Evolutionary conservation across 73 alveolate species (phyloP).

Genomic region (Tetrahymena thermophila): DNA sequence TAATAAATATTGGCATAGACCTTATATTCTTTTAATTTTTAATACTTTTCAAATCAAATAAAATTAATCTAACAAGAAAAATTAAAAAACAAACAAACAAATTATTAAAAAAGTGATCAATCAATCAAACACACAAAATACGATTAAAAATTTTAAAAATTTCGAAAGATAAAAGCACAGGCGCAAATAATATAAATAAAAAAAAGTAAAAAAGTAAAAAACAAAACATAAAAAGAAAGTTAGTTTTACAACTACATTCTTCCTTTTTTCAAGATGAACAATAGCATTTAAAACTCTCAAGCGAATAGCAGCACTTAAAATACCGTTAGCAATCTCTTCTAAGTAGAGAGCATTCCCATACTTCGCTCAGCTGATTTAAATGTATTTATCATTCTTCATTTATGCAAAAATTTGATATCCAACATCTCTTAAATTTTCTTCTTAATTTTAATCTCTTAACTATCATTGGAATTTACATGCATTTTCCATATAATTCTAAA

Average conservation of each 20-base stretch:
- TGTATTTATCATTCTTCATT: neutral
- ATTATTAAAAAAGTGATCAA: neutral
- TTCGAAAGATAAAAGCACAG: constrained; percentile 2
- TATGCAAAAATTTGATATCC: neutral
- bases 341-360: neutral
- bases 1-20: neutral
- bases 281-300: neutral
- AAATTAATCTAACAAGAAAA: neutral
- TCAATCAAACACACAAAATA: neutral
- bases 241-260: neutral
- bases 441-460: neutral
- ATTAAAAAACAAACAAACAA: neutral
- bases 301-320: neutral
- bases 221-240: neutral
- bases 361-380: neutral
- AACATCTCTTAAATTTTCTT: neutral
- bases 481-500: neutral
- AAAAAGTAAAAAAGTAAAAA: neutral
- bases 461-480: neutral
- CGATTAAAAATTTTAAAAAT: neutral
- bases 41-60: neutral
- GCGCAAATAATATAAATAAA: neutral
- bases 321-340: neutral
- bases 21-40: neutral
- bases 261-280: neutral